Conservation (phyloP, 345 rosid genomes). For the Arabidopsis arenosa region DNA sequence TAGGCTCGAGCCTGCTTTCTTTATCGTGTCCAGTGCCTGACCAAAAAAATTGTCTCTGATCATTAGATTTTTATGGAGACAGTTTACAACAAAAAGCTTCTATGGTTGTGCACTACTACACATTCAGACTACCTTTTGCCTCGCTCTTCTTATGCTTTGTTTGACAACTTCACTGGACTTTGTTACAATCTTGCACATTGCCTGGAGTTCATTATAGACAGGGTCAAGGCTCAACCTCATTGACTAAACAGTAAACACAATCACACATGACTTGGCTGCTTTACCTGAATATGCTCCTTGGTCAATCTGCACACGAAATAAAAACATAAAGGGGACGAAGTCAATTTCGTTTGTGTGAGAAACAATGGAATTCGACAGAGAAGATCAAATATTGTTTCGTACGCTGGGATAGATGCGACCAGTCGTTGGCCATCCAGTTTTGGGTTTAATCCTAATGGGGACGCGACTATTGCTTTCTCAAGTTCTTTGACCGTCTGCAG, state of each 20-base stretch:
- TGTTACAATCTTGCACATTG: conserved; percentile 84
- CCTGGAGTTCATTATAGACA: conserved; percentile 50
- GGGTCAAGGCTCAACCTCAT: conserved; percentile 13
- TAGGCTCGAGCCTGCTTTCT: conserved; percentile 72
- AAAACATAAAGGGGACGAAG: conserved; percentile 3
- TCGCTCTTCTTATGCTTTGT: conserved; percentile 90
- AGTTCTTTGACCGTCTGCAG: conserved; percentile 79
- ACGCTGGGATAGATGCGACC: conserved; percentile 87
- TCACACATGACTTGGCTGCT: conserved; percentile 15
- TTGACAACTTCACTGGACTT: conserved; percentile 90
- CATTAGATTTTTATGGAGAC: background rate
- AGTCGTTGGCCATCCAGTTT: conserved; percentile 78
- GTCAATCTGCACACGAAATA: conserved; percentile 67
- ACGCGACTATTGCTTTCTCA: conserved; percentile 83
- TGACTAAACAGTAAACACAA: background rate
- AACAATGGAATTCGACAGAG: conserved; percentile 13
- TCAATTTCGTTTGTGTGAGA: background rate
- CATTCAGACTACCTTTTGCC: conserved; percentile 67
- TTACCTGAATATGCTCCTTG: conserved; percentile 90
- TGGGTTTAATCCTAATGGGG: conserved; percentile 94
- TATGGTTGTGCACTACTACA: too few relatives aligned
- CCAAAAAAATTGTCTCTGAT: background rate
- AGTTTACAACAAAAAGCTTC: background rate
- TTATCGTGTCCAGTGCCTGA: conserved; percentile 86
- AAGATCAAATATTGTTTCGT: conserved; percentile 32